Evolutionary conservation across 805 yeast species (phyloP).

Genomic region (Sugiyamaella marilandica): DNA sequence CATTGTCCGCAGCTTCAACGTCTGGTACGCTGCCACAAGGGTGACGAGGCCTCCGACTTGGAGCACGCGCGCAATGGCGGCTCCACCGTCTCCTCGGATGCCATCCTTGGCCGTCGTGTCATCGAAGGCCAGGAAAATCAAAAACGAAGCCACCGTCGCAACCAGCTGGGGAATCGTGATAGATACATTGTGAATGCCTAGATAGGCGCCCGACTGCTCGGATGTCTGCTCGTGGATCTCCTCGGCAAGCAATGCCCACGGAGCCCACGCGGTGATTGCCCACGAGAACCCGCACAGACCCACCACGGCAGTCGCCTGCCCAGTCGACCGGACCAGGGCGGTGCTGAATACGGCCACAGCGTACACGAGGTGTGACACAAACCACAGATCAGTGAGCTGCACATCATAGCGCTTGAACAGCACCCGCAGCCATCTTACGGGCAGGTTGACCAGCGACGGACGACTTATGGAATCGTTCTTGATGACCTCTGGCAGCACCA

Average conservation of each 20-base stretch:
- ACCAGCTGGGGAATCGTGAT: slow-evolving; percentile 38
- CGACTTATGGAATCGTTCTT: neutral
- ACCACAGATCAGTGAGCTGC: slow-evolving; percentile 39
- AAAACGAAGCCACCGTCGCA: slow-evolving; percentile 36
- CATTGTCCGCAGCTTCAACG: slow-evolving; percentile 1
- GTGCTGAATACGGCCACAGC: slow-evolving; percentile 47
- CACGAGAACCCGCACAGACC: slow-evolving; percentile 57
- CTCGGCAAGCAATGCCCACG: slow-evolving; percentile 58
- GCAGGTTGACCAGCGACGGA: neutral
- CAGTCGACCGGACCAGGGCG: slow-evolving; percentile 40
- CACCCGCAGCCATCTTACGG: neutral
- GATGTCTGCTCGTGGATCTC: slow-evolving; percentile 27
- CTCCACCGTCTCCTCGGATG: slow-evolving; percentile 32
- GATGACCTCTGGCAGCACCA: slow-evolving; percentile 21
- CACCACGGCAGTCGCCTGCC: slow-evolving; percentile 46
- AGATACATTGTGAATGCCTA: slow-evolving; percentile 39
- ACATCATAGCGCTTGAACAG: slow-evolving; percentile 4
- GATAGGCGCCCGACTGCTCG: slow-evolving; percentile 34
- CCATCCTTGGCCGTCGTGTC: slow-evolving; percentile 9
- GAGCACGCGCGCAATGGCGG: slow-evolving; percentile 34
- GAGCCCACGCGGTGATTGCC: slow-evolving; percentile 68
- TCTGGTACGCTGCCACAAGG: slow-evolving; percentile 30
- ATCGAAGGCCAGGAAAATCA: slow-evolving; percentile 31
- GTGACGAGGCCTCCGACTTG: slow-evolving; percentile 36
- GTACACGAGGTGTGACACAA: slow-evolving; percentile 47